A percentile compares a stretch with the other conserved stretches of the same genome.
These are phyloP conservation scores for Aspergillus alliaceus DNA, from an alignment of 2,329 filamentous ascomycete species.

Conservation along the genomic window DNA sequence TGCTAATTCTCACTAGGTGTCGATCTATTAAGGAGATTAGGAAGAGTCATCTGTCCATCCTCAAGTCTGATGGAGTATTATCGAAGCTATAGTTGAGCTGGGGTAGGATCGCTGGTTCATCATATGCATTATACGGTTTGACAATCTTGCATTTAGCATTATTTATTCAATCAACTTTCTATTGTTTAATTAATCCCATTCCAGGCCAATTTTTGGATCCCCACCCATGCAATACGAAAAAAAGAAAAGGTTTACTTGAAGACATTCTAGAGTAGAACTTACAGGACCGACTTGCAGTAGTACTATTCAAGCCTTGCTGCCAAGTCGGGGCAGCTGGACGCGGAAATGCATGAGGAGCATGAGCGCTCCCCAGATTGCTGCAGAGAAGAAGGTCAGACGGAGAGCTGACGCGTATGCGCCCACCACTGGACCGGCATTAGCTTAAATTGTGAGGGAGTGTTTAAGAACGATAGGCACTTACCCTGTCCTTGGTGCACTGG, in stretches of 20 bases:
- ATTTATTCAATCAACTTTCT: background rate
- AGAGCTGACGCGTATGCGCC: slow-evolving; percentile 38
- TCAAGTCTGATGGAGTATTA: slow-evolving; percentile 28
- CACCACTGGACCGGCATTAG: slow-evolving; percentile 33
- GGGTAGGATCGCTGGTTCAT: background rate
- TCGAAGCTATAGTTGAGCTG: slow-evolving; percentile 24
- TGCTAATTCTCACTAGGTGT: slow-evolving; percentile 20
- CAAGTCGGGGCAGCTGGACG: slow-evolving; percentile 35
- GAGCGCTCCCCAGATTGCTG: slow-evolving; percentile 34
- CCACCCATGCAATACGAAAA: background rate
- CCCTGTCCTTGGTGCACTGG: slow-evolving; percentile 49
- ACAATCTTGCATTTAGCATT: background rate
- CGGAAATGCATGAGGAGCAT: slow-evolving; percentile 34
- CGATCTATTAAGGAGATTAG: slow-evolving; percentile 31
- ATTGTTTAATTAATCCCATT: background rate
- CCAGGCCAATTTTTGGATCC: background rate
- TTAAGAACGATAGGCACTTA: slow-evolving; percentile 23
- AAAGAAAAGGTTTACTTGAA: background rate
- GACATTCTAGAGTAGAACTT: background rate
- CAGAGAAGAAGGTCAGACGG: slow-evolving; percentile 39
- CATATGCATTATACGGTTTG: background rate
- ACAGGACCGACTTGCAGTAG: background rate
- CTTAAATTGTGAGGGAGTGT: background rate
- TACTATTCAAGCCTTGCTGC: slow-evolving; percentile 21
- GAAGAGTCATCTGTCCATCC: slow-evolving; percentile 26